phyloP scores from a whole-genome alignment of 441 rosid genomes.

The Adansonia rubrostipa region DNA sequence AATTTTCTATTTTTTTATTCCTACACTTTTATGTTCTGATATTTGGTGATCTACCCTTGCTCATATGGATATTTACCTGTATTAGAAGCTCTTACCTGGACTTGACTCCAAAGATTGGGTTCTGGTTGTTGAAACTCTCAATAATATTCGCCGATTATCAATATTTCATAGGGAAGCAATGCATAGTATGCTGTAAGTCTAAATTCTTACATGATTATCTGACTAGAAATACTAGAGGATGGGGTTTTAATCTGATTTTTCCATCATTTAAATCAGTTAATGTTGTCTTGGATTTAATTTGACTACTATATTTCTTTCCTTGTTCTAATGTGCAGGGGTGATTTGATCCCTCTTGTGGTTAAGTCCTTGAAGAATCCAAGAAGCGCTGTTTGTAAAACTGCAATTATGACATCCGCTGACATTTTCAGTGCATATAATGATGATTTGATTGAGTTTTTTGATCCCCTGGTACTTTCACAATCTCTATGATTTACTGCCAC shows the following conservation, averaged over 20 bases:
- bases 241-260: constrained; percentile 9
- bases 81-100: constrained; percentile 65
- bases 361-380: constrained; percentile 92
- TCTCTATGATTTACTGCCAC: background rate
- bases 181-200: constrained; percentile 67
- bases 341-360: constrained; percentile 71
- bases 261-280: constrained; percentile 14
- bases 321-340: constrained; percentile 53
- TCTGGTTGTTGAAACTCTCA: constrained; percentile 74
- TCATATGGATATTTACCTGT: constrained; percentile 19
- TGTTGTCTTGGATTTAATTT: constrained; percentile 10
- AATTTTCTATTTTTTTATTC: constrained; percentile 10
- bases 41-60: constrained; percentile 5
- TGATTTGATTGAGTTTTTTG: constrained; percentile 66
- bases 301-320: background rate
- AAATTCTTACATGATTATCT: constrained; percentile 24
- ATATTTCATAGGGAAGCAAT: constrained; percentile 72
- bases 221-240: constrained; percentile 11
- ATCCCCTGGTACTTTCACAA: constrained; percentile 64
- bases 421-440: constrained; percentile 69
- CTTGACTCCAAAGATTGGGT: constrained; percentile 94
- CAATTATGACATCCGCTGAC: constrained; percentile 87
- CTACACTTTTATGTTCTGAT: background rate
- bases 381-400: constrained; percentile 91
- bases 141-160: constrained; percentile 77